Evolutionary conservation across 805 yeast species (phyloP).

Genomic region (Teunomyces funiuensis): DNA sequence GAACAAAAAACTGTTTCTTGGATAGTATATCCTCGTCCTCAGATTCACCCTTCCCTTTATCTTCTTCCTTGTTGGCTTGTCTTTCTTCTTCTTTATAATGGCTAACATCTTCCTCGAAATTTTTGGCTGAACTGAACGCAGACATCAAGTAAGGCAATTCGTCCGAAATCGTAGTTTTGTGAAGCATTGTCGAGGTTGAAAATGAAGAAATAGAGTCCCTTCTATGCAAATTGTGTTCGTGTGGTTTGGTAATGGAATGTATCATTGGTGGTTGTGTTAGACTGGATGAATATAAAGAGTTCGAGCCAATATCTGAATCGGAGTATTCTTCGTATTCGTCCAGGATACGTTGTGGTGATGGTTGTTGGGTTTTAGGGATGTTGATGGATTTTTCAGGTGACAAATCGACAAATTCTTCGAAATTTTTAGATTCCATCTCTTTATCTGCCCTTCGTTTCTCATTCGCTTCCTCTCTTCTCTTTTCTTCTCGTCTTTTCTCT

Average conservation of each 20-base stretch:
- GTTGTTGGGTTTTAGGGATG: slow-evolving; percentile 1
- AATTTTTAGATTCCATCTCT: background rate
- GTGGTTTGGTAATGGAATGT: slow-evolving; percentile 37
- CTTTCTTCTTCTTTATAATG: slow-evolving; percentile 20
- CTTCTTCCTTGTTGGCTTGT: background rate
- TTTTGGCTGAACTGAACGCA: slow-evolving; percentile 65
- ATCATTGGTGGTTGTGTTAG: slow-evolving; percentile 33
- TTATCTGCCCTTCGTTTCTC: background rate
- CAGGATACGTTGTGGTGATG: slow-evolving; percentile 8
- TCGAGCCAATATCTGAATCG: slow-evolving; percentile 28
- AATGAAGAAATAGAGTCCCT: slow-evolving; percentile 29
- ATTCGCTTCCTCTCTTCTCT: slow-evolving; percentile 4
- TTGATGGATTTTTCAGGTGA: background rate
- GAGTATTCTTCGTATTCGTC: slow-evolving; percentile 22
- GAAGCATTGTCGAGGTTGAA: slow-evolving; percentile 38
- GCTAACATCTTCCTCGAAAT: slow-evolving; percentile 49
- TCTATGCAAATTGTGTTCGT: slow-evolving; percentile 12
- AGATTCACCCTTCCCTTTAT: slow-evolving; percentile 2
- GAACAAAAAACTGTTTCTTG: slow-evolving; percentile 20
- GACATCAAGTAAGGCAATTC: slow-evolving; percentile 66
- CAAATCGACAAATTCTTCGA: slow-evolving; percentile 6
- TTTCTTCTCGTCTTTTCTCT: slow-evolving; percentile 2
- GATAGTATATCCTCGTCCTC: slow-evolving; percentile 5
- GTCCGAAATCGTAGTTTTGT: slow-evolving; percentile 56
- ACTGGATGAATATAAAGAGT: slow-evolving; percentile 20